Evolutionary conservation across 2,329 filamentous ascomycete species (phyloP), one percentile per base, ranked within the genome.

Genomic region (Fusarium sp.): DNA sequence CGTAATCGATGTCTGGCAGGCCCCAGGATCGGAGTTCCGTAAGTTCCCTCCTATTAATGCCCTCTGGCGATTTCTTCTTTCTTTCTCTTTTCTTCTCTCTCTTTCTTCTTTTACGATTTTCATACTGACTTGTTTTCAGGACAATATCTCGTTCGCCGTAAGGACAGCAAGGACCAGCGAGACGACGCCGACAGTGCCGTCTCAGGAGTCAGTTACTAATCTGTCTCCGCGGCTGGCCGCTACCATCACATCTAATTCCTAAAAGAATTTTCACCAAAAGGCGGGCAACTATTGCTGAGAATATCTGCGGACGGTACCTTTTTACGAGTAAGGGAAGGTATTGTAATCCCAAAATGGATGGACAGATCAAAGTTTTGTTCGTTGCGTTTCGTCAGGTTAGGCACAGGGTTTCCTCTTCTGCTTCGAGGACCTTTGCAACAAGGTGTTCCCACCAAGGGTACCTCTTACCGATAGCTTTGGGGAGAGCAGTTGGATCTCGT

Each of bases 401-500:
- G 72, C 83, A 85, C 43, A 84, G 69, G 16, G 81, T 80, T 67
- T 83, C 82, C 63, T 75, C 53, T 70, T 82, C 81, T 54, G 75
- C 72, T 12, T 77, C 72, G 50, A 78, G 74, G 32, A 84, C 77
- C 53, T 72, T 76, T 38, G 69, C 69, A 23, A 85, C 81, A 63
- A 85, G 77, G n/a, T 69, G 63, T 75, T 85, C 83, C 83, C 83
- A 85, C 83, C 83, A 85, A 25, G 81, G 75, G 37, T 68, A 54
- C 53, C 83, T 81, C 38, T 78, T 66, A 46, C 74, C 66, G 54
- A 84, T 76, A 25, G 72, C 60, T 23, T 73, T 62, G 44, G 76
- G 57, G 19, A 80, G 46, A 42, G 64, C 46, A 43, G 44, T 40
- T 40, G 61, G 62, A 38, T 60, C 67, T 43, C 60, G 47, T 10